Evolutionary conservation across 164 flowering plant genomes (phyloP), one percentile per base, ranked within the genome.

Genomic region (Vitis rotundifolia): DNA sequence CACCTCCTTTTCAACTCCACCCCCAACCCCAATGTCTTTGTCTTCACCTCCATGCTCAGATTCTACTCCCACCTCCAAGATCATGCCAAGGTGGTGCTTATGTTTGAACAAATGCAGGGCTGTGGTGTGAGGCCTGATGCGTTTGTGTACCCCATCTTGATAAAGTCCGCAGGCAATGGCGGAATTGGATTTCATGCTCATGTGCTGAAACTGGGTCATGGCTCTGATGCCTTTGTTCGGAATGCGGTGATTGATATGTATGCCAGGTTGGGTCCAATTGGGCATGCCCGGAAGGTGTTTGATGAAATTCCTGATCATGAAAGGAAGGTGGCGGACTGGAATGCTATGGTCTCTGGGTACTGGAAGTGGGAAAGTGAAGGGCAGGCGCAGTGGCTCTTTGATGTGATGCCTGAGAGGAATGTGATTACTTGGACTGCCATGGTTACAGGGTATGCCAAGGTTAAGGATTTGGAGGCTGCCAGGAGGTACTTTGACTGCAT

Each of bases 381-480:
- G 9, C 84, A 85, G 70, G 94, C 91, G 1, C 60, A 73, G 37
- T 37, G 56, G 9, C 62, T 90, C 14, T 92, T 92, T 70, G 72
- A 78, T 58, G n/a, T 67, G 68, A 88, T 92, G 94, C 86, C 79
- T 2, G 82, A 69, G 19, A 84, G 72, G 75, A 87, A 84, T 82
- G 85, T 86, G 52, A 59, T 92, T n/a, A 76, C 91, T 48, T 92
- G 97, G 97, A 92, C 94, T 11, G 80, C 91, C 0, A 92, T 90
- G 97, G 86, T 92, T 54, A 79, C 78, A 53, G 94, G 94, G 62
- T 88, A 77, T 78, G 75, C 86, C 1, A 83, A 72, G 75, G 22
- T 65, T 28, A 73, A 81, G 63, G 80, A 90, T 76, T 70, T 87
- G 84, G 80, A 64, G 61, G 81, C 58, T 37, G 94, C 94, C 1